phyloP scores from a whole-genome alignment of 2,329 filamentous ascomycete genomes.

The Cercospora sp. region DNA sequence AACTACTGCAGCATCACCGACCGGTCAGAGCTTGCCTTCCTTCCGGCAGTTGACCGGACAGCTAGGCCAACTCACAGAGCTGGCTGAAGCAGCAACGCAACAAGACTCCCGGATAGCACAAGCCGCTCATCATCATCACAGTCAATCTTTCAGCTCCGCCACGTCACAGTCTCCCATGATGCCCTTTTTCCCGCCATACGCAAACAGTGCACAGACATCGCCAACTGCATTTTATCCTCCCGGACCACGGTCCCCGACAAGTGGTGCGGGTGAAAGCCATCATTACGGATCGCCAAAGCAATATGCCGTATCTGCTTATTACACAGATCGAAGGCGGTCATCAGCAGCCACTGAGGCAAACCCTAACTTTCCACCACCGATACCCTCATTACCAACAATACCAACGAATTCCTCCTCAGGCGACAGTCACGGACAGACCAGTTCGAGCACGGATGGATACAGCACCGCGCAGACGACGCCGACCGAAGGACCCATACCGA shows the following conservation, averaged over 20 bases:
- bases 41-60: conserved; percentile 36
- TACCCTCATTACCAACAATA: conserved; percentile 32
- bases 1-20: conserved; percentile 25
- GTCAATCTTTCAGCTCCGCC: conserved; percentile 35
- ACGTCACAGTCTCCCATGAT: conserved; percentile 33
- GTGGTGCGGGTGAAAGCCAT: conserved; percentile 28
- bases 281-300: conserved; percentile 33
- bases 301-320: conserved; percentile 25
- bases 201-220: conserved; percentile 32
- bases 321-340: conserved; percentile 27
- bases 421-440: conserved; percentile 35
- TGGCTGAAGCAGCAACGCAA: conserved; percentile 26
- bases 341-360: conserved; percentile 23
- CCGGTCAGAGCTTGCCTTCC: conserved; percentile 35
- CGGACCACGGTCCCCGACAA: conserved; percentile 31
- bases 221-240: conserved; percentile 26
- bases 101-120: conserved; percentile 25
- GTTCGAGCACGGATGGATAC: conserved; percentile 37
- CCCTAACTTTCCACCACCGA: conserved; percentile 20
- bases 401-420: conserved; percentile 36
- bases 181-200: conserved; percentile 29
- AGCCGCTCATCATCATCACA: conserved; percentile 30
- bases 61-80: conserved; percentile 52
- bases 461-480: conserved; percentile 42
- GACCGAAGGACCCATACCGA: conserved; percentile 35